These are phyloP conservation scores for Tephrocybe sp. DNA, from an alignment of 768 basidiomycete genomes.

Conservation along the genomic window DNA sequence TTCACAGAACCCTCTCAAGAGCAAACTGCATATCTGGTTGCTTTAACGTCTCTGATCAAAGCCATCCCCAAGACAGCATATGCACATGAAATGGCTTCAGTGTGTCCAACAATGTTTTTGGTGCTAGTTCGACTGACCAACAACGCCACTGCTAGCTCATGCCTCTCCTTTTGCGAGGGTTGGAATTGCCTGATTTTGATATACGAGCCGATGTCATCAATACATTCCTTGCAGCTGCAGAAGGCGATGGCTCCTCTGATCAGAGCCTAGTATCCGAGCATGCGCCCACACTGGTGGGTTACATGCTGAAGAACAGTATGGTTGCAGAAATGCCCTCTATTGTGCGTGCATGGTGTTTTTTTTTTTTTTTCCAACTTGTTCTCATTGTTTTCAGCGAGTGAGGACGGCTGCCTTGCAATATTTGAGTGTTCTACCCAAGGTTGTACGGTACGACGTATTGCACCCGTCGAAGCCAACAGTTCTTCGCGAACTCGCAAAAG, in stretches of 20 bases:
- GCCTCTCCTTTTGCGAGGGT: constrained; percentile 81
- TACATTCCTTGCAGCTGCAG: constrained; percentile 69
- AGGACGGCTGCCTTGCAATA: constrained; percentile 74
- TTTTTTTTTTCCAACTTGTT: neutral
- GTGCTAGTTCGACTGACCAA: neutral
- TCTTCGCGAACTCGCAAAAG: constrained; percentile 68
- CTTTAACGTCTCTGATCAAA: constrained; percentile 77
- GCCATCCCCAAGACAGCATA: constrained; percentile 78
- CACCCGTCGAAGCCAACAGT: constrained; percentile 77
- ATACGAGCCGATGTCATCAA: constrained; percentile 81
- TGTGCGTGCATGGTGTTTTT: constrained; percentile 34
- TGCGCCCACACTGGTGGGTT: constrained; percentile 63
- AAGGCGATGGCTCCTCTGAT: constrained; percentile 49
- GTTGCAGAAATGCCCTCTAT: constrained; percentile 48
- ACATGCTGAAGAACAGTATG: constrained; percentile 67
- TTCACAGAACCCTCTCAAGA: constrained; percentile 24
- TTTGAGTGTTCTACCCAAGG: constrained; percentile 67
- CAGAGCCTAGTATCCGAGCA: constrained; percentile 60
- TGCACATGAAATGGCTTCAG: constrained; percentile 60
- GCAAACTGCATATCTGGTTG: constrained; percentile 76
- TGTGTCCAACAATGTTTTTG: constrained; percentile 23
- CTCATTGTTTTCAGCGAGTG: constrained; percentile 50
- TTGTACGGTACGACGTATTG: constrained; percentile 79
- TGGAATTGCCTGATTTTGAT: constrained; percentile 70
- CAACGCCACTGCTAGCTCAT: constrained; percentile 56